These are phyloP conservation scores for Diaporthe aspalathi DNA, from an alignment of 2,329 filamentous ascomycete species.

Conservation along the genomic window DNA sequence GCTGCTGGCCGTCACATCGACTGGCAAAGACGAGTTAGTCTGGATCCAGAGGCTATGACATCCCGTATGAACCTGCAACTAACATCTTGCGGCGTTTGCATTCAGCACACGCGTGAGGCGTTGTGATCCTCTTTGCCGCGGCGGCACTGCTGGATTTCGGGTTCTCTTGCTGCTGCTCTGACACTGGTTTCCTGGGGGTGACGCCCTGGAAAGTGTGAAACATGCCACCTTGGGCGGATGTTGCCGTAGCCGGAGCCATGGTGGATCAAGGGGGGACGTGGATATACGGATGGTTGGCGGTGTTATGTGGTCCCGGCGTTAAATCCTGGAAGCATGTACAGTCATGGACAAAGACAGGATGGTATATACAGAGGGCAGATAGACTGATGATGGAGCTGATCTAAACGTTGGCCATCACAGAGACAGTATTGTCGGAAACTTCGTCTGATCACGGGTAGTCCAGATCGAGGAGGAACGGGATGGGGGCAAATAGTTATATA, in stretches of 20 bases:
- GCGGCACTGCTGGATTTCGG: constrained; percentile 53
- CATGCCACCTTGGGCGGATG: constrained; percentile 63
- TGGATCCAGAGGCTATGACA: neutral
- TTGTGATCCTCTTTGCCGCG: constrained; percentile 63
- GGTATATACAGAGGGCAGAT: constrained; percentile 36
- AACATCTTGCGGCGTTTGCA: constrained; percentile 84
- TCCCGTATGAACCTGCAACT: constrained; percentile 39
- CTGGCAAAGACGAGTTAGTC: constrained; percentile 49
- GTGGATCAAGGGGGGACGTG: constrained; percentile 40
- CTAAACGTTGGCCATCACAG: constrained; percentile 23
- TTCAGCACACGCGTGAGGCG: constrained; percentile 76
- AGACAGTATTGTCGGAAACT: constrained; percentile 13
- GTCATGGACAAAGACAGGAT: constrained; percentile 4
- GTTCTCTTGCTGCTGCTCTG: constrained; percentile 55
- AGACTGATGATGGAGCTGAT: constrained; percentile 2
- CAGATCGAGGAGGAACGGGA: constrained; percentile 48
- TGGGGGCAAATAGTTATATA: constrained; percentile 55
- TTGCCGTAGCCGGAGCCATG: constrained; percentile 60
- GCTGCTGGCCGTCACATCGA: constrained; percentile 83
- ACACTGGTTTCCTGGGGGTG: constrained; percentile 61
- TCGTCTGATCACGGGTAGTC: constrained; percentile 29
- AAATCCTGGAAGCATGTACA: constrained; percentile 18
- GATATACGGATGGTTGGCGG: neutral
- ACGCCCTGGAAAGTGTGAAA: constrained; percentile 67
- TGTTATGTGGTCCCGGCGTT: neutral